Evolutionary conservation across 495 filamentous ascomycete species (phyloP), one percentile per base, ranked within the genome.

Genomic region (Aspergillus egyptiacus): DNA sequence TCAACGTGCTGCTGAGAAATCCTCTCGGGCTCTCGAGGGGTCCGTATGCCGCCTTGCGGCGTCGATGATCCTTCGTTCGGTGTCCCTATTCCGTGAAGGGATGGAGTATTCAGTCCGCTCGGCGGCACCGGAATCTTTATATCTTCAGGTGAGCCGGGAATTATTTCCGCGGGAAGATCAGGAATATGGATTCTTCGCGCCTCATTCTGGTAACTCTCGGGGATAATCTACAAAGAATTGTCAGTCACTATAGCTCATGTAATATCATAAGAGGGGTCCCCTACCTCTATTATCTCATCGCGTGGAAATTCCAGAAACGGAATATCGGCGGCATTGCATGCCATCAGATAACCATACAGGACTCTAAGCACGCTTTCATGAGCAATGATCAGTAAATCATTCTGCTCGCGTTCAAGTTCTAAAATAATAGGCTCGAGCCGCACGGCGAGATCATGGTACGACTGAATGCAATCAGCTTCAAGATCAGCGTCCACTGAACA

Each of bases 391-490:
- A 99, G 74, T 31, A 99, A 75, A 66, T 99, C 94, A 50, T 94
- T 95, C 61, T 96, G 87, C 64, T 99, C 93, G 27, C 94, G 85
- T 67, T 99, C 94, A 3, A 99, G 77, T 66, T 99, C 94, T 8
- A 99, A 79, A 64, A 99, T 99, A 51, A 99, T 93, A 7, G 94
- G 94, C 66, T 99, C 94, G n/a, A 97, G 81, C 17, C 94, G 87
- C 47, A 97, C 93, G 19, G 94, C 94, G 31, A 99, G 80, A 62
- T 99, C 93, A 65, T 99, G 93, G 64, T 99, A 99, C 18, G 91
- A 97, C 89, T 91, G 49, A 60, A 52, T 46, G 32, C 19, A 43
- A 30, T 48, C 28, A 58, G 34, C 32, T 13, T 18, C 35, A 20
- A 41, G 30, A 19, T 2, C n/a, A n/a, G n/a, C n/a, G 8, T 15